Percentiles rank a stretch among this genome's conserved stretches.
Evolutionary conservation across 2,329 filamentous ascomycete species (phyloP).

Genomic region (Neoascochyta sp.): DNA sequence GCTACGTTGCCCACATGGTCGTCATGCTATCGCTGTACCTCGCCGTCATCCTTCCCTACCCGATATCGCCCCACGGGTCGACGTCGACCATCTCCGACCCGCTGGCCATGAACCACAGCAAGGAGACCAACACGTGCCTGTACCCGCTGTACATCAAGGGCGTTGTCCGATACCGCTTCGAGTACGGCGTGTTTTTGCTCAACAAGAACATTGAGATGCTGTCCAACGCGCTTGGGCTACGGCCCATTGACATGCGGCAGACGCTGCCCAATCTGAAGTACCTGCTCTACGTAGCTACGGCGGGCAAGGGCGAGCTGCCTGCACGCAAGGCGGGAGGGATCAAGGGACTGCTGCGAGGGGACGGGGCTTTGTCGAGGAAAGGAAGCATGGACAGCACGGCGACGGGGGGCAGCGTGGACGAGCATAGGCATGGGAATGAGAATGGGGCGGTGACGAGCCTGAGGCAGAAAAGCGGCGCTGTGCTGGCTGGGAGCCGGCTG

Average conservation of each 20-base stretch:
- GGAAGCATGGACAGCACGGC: constrained; percentile 34
- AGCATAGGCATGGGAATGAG: constrained; percentile 7
- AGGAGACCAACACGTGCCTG: constrained; percentile 22
- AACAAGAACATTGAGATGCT: constrained; percentile 89
- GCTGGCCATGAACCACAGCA: constrained; percentile 51
- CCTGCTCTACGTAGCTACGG: constrained; percentile 81
- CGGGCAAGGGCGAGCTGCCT: constrained; percentile 64
- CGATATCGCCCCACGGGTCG: constrained; percentile 68
- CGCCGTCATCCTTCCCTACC: constrained; percentile 73
- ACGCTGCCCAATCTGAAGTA: constrained; percentile 94
- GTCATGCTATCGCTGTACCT: constrained; percentile 79
- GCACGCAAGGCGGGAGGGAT: constrained; percentile 37
- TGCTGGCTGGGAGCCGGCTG: constrained; percentile 24
- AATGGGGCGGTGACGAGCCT: constrained; percentile 19
- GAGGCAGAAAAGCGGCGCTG: constrained; percentile 17
- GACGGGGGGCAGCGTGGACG: constrained; percentile 23
- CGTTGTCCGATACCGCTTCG: constrained; percentile 80
- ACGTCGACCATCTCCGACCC: constrained; percentile 72
- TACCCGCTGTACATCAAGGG: constrained; percentile 77
- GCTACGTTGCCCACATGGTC: constrained; percentile 72
- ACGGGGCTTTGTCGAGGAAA: constrained; percentile 23
- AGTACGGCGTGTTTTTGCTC: constrained; percentile 93
- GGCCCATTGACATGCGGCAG: constrained; percentile 84
- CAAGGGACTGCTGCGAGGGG: constrained; percentile 29
- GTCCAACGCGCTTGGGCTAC: constrained; percentile 61